Conservation (phyloP, 108 stramenopile genomes). For the Pseudonitzschia delicatissima region DNA sequence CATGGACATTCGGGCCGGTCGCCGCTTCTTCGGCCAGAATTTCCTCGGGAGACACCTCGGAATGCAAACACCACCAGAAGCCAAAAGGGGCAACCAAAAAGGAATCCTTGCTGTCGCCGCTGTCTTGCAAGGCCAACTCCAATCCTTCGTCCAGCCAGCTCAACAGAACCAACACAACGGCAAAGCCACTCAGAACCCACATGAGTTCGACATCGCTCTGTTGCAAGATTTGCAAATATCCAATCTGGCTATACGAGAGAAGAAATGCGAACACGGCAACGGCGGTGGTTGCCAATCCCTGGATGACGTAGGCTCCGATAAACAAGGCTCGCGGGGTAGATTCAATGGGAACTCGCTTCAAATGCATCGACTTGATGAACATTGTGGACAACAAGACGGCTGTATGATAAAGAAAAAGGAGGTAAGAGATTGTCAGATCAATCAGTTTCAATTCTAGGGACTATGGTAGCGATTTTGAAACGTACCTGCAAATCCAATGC, state of each 20-base stretch:
- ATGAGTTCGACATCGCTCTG: slow-evolving; percentile 71
- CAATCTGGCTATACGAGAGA: slow-evolving; percentile 50
- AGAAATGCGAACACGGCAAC: slow-evolving; percentile 45
- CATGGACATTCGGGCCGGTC: too few relatives aligned
- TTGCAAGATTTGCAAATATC: slow-evolving; percentile 53
- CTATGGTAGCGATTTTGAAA: too few relatives aligned
- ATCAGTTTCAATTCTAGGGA: too few relatives aligned
- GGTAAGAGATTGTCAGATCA: neutral
- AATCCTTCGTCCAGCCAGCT: slow-evolving; percentile 76
- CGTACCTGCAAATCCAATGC: slow-evolving; percentile 57
- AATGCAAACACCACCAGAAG: slow-evolving; percentile 71
- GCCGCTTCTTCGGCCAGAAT: slow-evolving; percentile 13
- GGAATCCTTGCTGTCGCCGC: slow-evolving; percentile 20
- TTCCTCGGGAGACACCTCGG: slow-evolving; percentile 24
- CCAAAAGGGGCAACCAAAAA: slow-evolving; percentile 77
- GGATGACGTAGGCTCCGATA: slow-evolving; percentile 57
- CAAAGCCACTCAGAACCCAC: slow-evolving; percentile 49
- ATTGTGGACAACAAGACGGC: slow-evolving; percentile 57
- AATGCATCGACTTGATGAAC: slow-evolving; percentile 85
- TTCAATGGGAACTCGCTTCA: slow-evolving; percentile 66
- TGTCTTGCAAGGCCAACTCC: slow-evolving; percentile 63
- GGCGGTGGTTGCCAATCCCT: slow-evolving; percentile 49
- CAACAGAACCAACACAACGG: slow-evolving; percentile 57
- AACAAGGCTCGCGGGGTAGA: slow-evolving; percentile 53
- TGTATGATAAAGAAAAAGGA: neutral